phyloP scores from a whole-genome alignment of 352 stramenopile species.

The Phytopythium ostracodes region DNA sequence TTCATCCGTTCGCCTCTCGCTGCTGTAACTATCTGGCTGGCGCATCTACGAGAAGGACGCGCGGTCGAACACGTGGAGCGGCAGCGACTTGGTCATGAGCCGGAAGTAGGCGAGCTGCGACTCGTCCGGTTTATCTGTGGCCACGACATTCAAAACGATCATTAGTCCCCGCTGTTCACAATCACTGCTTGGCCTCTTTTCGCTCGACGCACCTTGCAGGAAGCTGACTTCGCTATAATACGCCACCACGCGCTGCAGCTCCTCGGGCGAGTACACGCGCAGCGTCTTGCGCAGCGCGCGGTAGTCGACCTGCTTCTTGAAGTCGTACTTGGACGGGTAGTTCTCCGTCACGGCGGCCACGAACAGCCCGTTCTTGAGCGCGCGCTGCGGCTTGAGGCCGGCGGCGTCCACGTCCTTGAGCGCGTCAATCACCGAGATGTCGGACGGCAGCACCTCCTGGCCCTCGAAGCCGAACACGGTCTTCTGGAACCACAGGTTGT shows the following conservation, averaged over 20 bases:
- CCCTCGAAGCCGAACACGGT: slow-evolving; percentile 87
- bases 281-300: slow-evolving; percentile 68
- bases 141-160: slow-evolving; percentile 6
- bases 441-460: slow-evolving; percentile 56
- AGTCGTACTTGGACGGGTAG: slow-evolving; percentile 69
- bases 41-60: slow-evolving; percentile 71
- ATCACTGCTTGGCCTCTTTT: not conserved
- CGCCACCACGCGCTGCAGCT: slow-evolving; percentile 66
- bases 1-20: not conserved
- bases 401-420: slow-evolving; percentile 62
- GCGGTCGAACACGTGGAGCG: slow-evolving; percentile 76
- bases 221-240: slow-evolving; percentile 87
- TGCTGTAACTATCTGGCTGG: slow-evolving; percentile 5
- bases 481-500: slow-evolving; percentile 86
- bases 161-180: not conserved
- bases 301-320: slow-evolving; percentile 85
- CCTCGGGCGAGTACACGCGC: slow-evolving; percentile 72
- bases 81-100: slow-evolving; percentile 83
- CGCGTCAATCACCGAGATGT: slow-evolving; percentile 81
- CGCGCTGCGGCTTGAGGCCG: slow-evolving; percentile 55
- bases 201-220: slow-evolving; percentile 43
- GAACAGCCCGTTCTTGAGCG: slow-evolving; percentile 80
- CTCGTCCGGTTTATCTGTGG: slow-evolving; percentile 61
- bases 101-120: slow-evolving; percentile 78
- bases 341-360: slow-evolving; percentile 81